These are phyloP conservation scores for Colletotrichum horii DNA, from an alignment of 2,329 filamentous ascomycete genomes.

Conservation along the genomic window DNA sequence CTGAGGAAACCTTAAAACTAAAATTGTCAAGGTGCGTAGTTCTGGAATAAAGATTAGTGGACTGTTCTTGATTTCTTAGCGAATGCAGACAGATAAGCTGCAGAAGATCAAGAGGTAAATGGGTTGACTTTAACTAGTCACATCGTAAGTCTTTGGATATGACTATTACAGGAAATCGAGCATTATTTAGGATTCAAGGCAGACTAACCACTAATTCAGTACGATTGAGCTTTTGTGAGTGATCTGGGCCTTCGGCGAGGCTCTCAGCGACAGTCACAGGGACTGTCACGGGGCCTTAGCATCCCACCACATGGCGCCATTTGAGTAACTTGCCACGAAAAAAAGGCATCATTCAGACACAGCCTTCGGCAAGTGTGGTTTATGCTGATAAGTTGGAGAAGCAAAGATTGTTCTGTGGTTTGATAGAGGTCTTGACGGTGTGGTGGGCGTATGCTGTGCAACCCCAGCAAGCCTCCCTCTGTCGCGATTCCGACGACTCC, in stretches of 20 bases:
- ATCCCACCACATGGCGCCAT: not conserved
- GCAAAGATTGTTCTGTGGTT: not conserved
- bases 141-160: not conserved
- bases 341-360: not conserved
- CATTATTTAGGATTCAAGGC: not conserved
- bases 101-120: not conserved
- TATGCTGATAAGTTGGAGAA: too few relatives aligned
- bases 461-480: not conserved
- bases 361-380: too few relatives aligned
- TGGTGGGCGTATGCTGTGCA: not conserved
- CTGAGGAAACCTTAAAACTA: not conserved
- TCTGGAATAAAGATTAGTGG: not conserved
- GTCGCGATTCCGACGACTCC: not conserved
- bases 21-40: not conserved
- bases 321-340: not conserved
- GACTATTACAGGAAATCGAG: too few relatives aligned
- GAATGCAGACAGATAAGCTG: not conserved
- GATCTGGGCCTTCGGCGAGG: not conserved
- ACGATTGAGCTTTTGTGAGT: not conserved
- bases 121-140: not conserved
- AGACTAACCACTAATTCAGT: not conserved
- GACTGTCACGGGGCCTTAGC: not conserved
- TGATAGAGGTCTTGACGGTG: not conserved
- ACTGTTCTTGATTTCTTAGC: too few relatives aligned
- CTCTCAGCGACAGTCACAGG: not conserved